Evolutionary conservation across 148 eudicot genomes (phyloP).

Genomic region (Cornus controversa): DNA sequence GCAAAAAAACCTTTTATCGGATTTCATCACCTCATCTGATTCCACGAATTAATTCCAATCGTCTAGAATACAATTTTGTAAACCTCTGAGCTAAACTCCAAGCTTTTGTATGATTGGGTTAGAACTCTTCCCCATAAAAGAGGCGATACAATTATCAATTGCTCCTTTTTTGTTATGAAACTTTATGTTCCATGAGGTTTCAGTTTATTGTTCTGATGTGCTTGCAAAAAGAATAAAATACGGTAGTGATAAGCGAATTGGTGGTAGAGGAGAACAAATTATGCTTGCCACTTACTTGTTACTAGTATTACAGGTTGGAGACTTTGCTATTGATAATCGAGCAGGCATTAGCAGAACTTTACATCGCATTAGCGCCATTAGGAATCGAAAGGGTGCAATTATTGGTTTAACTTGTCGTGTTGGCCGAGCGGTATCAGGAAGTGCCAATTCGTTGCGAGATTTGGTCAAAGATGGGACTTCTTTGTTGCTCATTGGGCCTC

Average conservation of each 20-base stretch:
- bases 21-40: background rate
- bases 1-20: background rate
- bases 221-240: background rate
- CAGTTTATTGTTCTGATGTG: background rate
- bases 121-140: conserved; percentile 2
- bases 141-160: background rate
- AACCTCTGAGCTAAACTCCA: background rate
- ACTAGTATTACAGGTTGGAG: conserved; percentile 73
- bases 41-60: background rate
- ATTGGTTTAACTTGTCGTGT: conserved; percentile 95
- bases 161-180: background rate
- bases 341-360: conserved; percentile 92
- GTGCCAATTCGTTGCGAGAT: conserved; percentile 84
- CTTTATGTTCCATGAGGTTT: background rate
- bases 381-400: conserved; percentile 78
- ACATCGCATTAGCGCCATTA: conserved; percentile 93
- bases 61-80: background rate
- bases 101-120: conserved; percentile 10
- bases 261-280: background rate
- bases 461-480: conserved; percentile 92
- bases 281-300: conserved; percentile 4
- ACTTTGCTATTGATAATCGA: conserved; percentile 89
- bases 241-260: background rate
- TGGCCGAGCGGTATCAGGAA: conserved; percentile 89
- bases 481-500: conserved; percentile 94